These are phyloP conservation scores for Acer yangbiense DNA, from an alignment of 345 rosid species.

Conservation along the genomic window DNA sequence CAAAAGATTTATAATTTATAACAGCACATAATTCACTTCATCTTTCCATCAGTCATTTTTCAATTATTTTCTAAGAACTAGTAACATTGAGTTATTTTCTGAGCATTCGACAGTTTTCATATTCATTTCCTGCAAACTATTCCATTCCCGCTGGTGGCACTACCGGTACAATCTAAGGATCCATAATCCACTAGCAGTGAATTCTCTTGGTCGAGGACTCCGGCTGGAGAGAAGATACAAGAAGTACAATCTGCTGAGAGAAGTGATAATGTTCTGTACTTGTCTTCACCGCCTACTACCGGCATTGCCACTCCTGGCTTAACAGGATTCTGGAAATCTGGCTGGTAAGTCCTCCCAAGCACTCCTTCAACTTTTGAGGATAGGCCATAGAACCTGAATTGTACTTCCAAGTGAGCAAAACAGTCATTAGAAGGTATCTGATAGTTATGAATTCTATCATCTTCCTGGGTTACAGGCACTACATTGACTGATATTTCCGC, in stretches of 20 bases:
- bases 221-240: slow-evolving; percentile 39
- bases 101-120: background rate
- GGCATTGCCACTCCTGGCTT: slow-evolving; percentile 73
- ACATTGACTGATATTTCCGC: slow-evolving; percentile 62
- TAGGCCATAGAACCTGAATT: slow-evolving; percentile 57
- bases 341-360: slow-evolving; percentile 64
- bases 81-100: background rate
- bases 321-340: slow-evolving; percentile 65
- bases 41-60: background rate
- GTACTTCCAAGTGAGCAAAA: slow-evolving; percentile 69
- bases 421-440: slow-evolving; percentile 58
- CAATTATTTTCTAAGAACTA: background rate
- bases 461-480: slow-evolving; percentile 74
- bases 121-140: slow-evolving; percentile 57
- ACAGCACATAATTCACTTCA: background rate
- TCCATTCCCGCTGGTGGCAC: slow-evolving; percentile 47
- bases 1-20: slow-evolving; percentile 13
- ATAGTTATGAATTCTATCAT: slow-evolving; percentile 58
- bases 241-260: slow-evolving; percentile 42
- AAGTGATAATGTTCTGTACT: slow-evolving; percentile 54
- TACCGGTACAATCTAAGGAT: slow-evolving; percentile 50
- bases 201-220: slow-evolving; percentile 12
- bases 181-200: slow-evolving; percentile 31
- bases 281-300: slow-evolving; percentile 56
- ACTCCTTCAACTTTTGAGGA: slow-evolving; percentile 67